Percentiles rank a stretch among this genome's conserved stretches.
Conservation (phyloP, 2,329 filamentous ascomycete species). For the Aspergillus awamori region DNA sequence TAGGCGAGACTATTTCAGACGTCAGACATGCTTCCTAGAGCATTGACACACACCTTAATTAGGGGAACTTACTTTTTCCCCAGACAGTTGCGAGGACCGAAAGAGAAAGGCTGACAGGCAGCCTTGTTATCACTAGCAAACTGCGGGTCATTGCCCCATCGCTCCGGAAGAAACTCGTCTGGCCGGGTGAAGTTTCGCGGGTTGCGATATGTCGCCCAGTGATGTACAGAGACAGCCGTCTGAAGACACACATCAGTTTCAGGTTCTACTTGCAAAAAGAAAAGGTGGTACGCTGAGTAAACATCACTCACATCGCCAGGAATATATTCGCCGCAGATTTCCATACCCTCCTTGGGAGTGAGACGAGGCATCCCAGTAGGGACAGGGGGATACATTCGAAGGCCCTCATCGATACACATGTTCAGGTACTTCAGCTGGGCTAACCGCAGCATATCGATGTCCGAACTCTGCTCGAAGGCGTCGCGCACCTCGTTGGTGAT, state of each 20-base stretch:
- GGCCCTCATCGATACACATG: slow-evolving; percentile 51
- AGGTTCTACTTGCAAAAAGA: not conserved
- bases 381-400: slow-evolving; percentile 52
- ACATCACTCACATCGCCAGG: slow-evolving; percentile 30
- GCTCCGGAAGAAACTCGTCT: slow-evolving; percentile 31
- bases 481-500: slow-evolving; percentile 48
- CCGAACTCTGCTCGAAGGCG: slow-evolving; percentile 15
- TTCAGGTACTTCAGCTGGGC: slow-evolving; percentile 42
- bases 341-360: slow-evolving; percentile 38
- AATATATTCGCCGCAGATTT: slow-evolving; percentile 42
- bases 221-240: slow-evolving; percentile 31
- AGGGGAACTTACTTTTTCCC: slow-evolving; percentile 31
- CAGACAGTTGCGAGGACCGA: slow-evolving; percentile 32
- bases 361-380: slow-evolving; percentile 44
- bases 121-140: slow-evolving; percentile 25
- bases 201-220: slow-evolving; percentile 28
- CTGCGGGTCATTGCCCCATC: slow-evolving; percentile 29
- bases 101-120: slow-evolving; percentile 29
- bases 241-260: not conserved
- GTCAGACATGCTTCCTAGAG: not conserved
- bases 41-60: not conserved
- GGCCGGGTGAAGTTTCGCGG: slow-evolving; percentile 26
- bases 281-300: too few species aligned
- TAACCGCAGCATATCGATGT: slow-evolving; percentile 17
- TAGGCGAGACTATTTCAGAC: slow-evolving; percentile 33